Base-by-base conservation (phyloP, 164 flowering plant genomes). In the Annona squamosa region DNA sequence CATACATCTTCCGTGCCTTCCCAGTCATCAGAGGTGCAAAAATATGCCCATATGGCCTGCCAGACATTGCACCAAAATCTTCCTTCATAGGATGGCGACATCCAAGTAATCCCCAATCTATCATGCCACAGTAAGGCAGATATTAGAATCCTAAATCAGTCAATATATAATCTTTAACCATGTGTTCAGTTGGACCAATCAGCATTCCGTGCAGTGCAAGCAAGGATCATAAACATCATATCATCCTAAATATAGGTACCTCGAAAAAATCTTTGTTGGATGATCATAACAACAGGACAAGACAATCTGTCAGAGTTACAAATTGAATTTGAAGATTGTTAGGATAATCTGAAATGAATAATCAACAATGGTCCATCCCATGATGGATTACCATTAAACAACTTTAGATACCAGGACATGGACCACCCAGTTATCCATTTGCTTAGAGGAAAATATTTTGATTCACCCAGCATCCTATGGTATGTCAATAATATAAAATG, bases 51-150 rank as follows among this genome's bases (percentile, higher is more conserved):
- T 12, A 52, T 16, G 13, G 59, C 59, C 13, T 52, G 9, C 13
- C 13, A 52, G 59, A 16, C 59, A 52, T 9, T 52, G 13, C 9
- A 12, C 59, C 17, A 12, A 9, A 10, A 10, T 52, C 59, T 52
- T 12, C 12, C 68, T 78, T 82, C 86, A 90, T 46, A 86, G 48
- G 64, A 93, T 93, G 0, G 97, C 94, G 71, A 95, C 99, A 65
- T 93, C 98, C 90, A 95, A 84, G 88, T 95, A 95, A 81, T 95
- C 99, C 72, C 98, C 99, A 68, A 89, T 95, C 99, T 70, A 52
- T 3, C 57, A 44, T 69, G 46, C 26, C 26, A 1, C 1, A n/a
- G 75, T 3, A 13, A 62, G 7, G 46, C 52, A 43, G 4, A 1
- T 7, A 70, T 44, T 64, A 5, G 45, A 42, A 16, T 48, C 0